Evolutionary conservation across 148 eudicot species (phyloP).

Genomic region (Vaccinium vitisidaea): DNA sequence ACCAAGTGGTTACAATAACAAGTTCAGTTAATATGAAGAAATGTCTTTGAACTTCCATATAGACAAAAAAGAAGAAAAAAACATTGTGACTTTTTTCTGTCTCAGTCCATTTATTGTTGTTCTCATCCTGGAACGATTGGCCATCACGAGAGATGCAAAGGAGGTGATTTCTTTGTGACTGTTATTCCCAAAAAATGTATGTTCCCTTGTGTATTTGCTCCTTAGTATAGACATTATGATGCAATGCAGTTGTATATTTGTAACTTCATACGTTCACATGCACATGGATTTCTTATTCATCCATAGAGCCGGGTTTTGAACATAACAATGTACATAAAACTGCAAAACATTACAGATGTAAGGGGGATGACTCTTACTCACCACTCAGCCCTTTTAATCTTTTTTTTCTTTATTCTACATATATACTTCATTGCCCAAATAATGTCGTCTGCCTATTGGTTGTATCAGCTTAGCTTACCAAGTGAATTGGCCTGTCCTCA

Average conservation of each 20-base stretch:
- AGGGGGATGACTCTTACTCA: neutral
- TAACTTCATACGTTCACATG: neutral
- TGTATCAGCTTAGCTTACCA: slow-evolving; percentile 21
- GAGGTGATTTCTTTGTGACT: neutral
- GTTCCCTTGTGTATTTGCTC: neutral
- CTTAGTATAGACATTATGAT: neutral
- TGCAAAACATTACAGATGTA: too few relatives aligned
- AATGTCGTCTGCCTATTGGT: neutral
- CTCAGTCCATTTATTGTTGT: too few relatives aligned
- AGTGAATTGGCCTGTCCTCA: slow-evolving; percentile 49
- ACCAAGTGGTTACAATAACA: too few relatives aligned
- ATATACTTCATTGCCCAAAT: neutral
- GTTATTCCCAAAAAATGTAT: neutral
- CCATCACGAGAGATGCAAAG: neutral
- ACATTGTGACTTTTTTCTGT: too few relatives aligned
- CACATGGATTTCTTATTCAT: neutral
- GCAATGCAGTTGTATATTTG: too few relatives aligned
- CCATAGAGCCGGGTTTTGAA: neutral
- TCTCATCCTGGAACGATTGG: neutral
- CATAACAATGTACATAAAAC: too few relatives aligned
- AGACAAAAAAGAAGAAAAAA: too few relatives aligned
- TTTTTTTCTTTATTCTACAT: neutral
- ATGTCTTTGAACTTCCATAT: too few relatives aligned
- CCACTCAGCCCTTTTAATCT: neutral
- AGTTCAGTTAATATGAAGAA: too few relatives aligned